Base-by-base conservation (phyloP, 805 yeast genomes). In the Hanseniaspora taiwanica region DNA sequence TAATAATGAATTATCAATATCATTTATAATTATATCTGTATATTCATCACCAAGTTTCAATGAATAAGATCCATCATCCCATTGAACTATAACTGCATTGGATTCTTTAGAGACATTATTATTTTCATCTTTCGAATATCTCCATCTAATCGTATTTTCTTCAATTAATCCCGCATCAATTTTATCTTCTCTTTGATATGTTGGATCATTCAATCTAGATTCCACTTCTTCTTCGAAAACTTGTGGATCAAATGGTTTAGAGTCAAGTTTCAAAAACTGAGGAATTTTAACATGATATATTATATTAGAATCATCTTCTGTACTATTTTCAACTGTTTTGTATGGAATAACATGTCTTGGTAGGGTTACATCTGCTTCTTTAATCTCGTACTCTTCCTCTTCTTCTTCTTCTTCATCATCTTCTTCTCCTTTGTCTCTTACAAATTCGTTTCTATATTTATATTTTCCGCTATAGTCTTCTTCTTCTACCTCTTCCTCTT, bases 61-160 rank as follows among this genome's bases (percentile, higher is more conserved):
- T 2, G 96, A 86, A 46, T 76, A 62, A 3, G 84, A 68, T 1
- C 98, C 98, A 60, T 91, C 97, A 42, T 81, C 80, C 98, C 98
- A 91, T 57, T 84, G 81, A 27, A 91, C 72, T 42, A 89, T 76
- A 54, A 87, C 84, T 4, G 96, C 78, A 55, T 91, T 91, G 8
- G 94, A 80, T 56, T 86, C 94, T 50, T 82, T 82, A 52, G 74
- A 72, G 47, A 87, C 75, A 45, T 80, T 85, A 34, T 76, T 78
- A 40, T 69, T 64, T n/a, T 72, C 73, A 44, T 76, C 78, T 43
- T 80, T 74, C 13, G 85, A 80, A 58, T 87, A 89, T 60, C 94
- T 75, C 98, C 98, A 91, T 54, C 98, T 74, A 25, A 91, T 68
- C 0, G 96, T 85, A 58, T 86, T 89, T 52, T 82, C 86, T 46